Conservation (phyloP, 2,329 filamentous ascomycete genomes). For the Talaromyces funiculosus region DNA sequence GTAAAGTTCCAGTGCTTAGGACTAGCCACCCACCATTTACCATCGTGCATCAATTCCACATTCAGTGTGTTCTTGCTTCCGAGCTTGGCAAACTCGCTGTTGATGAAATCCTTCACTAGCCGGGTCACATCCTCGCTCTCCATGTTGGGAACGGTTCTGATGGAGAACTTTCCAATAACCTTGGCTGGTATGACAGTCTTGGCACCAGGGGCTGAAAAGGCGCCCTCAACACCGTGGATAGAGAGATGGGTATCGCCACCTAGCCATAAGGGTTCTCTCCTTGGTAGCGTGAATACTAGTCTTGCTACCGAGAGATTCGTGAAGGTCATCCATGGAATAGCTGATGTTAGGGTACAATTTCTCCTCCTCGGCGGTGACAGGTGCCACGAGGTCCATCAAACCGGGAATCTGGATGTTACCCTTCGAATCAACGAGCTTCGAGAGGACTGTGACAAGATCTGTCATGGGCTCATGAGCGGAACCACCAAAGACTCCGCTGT, state of each 20-base stretch:
- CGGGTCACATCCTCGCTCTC: constrained; percentile 83
- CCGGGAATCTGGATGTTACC: constrained; percentile 95
- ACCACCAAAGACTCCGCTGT: constrained; percentile 95
- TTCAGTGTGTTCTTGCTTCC: constrained; percentile 88
- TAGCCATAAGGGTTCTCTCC: constrained; percentile 87
- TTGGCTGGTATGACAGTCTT: constrained; percentile 99
- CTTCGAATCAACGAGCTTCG: constrained; percentile 76
- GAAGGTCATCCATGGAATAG: constrained; percentile 93
- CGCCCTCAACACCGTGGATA: constrained; percentile 90
- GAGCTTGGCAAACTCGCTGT: constrained; percentile 78
- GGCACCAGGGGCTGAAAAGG: constrained; percentile 84
- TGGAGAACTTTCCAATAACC: constrained; percentile 96
- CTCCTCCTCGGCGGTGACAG: constrained; percentile 79
- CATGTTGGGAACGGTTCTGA: constrained; percentile 97
- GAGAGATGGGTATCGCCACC: constrained; percentile 94
- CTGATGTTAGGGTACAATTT: constrained; percentile 81
- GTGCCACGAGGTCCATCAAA: constrained; percentile 86
- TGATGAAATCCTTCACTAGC: constrained; percentile 75
- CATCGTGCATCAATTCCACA: constrained; percentile 76
- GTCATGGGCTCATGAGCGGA: constrained; percentile 98
- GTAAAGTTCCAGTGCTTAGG: constrained; percentile 99
- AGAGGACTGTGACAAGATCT: constrained; percentile 77
- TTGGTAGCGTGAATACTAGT: constrained; percentile 85
- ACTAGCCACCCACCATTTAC: constrained; percentile 98
- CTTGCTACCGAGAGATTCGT: constrained; percentile 83